phyloP scores from a whole-genome alignment of 169 alveolate genomes.

The Plasmodium relictum region DNA sequence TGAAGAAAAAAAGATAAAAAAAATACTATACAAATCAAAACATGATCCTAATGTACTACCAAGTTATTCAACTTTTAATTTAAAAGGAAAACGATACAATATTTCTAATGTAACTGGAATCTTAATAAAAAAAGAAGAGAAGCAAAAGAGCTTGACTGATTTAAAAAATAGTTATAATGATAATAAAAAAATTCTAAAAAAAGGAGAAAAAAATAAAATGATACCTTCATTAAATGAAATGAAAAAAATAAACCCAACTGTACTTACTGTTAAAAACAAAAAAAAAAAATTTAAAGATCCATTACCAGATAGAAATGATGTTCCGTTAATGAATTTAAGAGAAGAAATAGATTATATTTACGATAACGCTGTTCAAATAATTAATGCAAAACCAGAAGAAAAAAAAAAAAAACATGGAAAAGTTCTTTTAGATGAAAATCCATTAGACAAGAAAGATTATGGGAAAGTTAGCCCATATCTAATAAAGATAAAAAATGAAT shows the following conservation, averaged over 20 bases:
- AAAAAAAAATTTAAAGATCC: slow-evolving; percentile 72
- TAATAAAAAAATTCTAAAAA: slow-evolving; percentile 69
- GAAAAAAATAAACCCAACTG: slow-evolving; percentile 56
- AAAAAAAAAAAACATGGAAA: slow-evolving; percentile 59
- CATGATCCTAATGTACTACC: slow-evolving; percentile 74
- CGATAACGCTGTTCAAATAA: slow-evolving; percentile 77
- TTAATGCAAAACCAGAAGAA: slow-evolving; percentile 43
- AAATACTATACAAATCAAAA: slow-evolving; percentile 69
- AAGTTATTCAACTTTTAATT: slow-evolving; percentile 77
- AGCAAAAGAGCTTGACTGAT: slow-evolving; percentile 61
- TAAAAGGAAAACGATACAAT: slow-evolving; percentile 74
- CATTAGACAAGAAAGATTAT: slow-evolving; percentile 64
- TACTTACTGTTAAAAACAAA: slow-evolving; percentile 59
- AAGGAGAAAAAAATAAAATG: slow-evolving; percentile 74
- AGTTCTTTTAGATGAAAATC: slow-evolving; percentile 49
- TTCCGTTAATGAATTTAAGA: slow-evolving; percentile 67
- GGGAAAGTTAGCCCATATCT: slow-evolving; percentile 75
- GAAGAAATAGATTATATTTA: slow-evolving; percentile 69
- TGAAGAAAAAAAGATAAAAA: slow-evolving; percentile 69
- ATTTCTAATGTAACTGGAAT: slow-evolving; percentile 64
- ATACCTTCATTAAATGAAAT: slow-evolving; percentile 67
- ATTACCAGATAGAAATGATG: slow-evolving; percentile 70
- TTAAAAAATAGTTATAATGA: slow-evolving; percentile 45
- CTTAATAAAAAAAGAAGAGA: slow-evolving; percentile 44
- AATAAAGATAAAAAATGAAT: slow-evolving; percentile 51